These are phyloP conservation scores for Termitomyces sp. DNA, from an alignment of 768 basidiomycete species.

Conservation along the genomic window DNA sequence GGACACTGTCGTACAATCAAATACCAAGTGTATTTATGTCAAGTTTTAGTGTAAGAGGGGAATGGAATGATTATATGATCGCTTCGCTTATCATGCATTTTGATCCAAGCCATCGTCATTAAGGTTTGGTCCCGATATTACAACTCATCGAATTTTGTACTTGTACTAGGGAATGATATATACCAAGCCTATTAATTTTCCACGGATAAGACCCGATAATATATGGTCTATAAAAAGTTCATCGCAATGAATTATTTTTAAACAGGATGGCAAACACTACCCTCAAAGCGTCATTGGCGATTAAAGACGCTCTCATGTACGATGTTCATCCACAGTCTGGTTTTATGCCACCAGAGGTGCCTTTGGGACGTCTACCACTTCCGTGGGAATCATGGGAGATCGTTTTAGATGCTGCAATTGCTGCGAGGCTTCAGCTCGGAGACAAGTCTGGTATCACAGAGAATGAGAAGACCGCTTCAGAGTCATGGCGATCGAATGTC, in stretches of 20 bases:
- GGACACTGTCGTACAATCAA: too few species aligned
- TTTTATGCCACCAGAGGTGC: constrained; percentile 13
- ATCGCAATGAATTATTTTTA: too few species aligned
- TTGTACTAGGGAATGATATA: too few species aligned
- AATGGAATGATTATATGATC: too few species aligned
- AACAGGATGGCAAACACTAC: not conserved
- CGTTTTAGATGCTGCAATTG: constrained; percentile 11
- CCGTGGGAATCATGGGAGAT: constrained; percentile 15
- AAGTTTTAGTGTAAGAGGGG: too few species aligned
- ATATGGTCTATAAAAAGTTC: not conserved
- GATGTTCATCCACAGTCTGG: constrained; percentile 14
- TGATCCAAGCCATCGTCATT: too few species aligned
- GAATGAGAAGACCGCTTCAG: constrained; percentile 31
- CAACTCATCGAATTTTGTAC: too few species aligned
- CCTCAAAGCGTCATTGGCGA: not conserved
- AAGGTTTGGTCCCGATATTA: too few species aligned
- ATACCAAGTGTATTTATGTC: too few species aligned
- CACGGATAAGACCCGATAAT: not conserved
- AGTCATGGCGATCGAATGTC: constrained; percentile 42
- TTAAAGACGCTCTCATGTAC: constrained; percentile 3
- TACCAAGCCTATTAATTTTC: not conserved
- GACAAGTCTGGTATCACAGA: constrained; percentile 34
- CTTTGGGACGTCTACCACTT: constrained; percentile 10
- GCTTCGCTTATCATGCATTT: too few species aligned
- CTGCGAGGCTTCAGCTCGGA: constrained; percentile 37